Conservation (phyloP, 2,329 filamentous ascomycete genomes). For the Arthrocladium fulminans region DNA sequence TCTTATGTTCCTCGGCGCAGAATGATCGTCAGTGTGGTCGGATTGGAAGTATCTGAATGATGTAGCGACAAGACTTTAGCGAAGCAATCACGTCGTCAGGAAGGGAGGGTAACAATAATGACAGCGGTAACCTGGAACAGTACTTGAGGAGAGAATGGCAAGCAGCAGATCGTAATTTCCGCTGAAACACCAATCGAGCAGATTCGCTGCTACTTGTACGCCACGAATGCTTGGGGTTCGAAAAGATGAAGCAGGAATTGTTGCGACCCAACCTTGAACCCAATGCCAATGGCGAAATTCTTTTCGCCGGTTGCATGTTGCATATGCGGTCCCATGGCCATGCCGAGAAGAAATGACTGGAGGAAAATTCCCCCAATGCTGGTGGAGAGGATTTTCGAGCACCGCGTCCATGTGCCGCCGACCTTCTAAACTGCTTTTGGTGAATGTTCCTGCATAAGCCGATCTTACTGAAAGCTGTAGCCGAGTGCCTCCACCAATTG, state of each 20-base stretch:
- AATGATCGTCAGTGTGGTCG: neutral
- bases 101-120: neutral
- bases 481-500: too few species aligned
- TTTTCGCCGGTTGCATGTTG: neutral
- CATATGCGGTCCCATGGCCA: neutral
- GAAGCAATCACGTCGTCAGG: neutral
- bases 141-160: neutral
- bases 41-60: neutral
- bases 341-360: neutral
- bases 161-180: conserved; percentile 3
- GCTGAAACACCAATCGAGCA: conserved; percentile 1
- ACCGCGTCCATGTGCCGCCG: too few species aligned
- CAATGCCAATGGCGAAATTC: too few species aligned
- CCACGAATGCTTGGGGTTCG: neutral
- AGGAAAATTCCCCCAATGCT: neutral
- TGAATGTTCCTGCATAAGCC: too few species aligned
- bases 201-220: neutral
- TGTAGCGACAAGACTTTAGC: neutral
- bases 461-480: too few species aligned
- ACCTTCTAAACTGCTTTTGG: too few species aligned
- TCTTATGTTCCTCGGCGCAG: neutral
- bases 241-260: neutral
- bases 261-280: neutral
- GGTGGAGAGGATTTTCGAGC: too few species aligned
- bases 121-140: neutral